These are phyloP conservation scores for Cladorrhinum sp. DNA, from an alignment of 2,329 filamentous ascomycete species.

Conservation along the genomic window DNA sequence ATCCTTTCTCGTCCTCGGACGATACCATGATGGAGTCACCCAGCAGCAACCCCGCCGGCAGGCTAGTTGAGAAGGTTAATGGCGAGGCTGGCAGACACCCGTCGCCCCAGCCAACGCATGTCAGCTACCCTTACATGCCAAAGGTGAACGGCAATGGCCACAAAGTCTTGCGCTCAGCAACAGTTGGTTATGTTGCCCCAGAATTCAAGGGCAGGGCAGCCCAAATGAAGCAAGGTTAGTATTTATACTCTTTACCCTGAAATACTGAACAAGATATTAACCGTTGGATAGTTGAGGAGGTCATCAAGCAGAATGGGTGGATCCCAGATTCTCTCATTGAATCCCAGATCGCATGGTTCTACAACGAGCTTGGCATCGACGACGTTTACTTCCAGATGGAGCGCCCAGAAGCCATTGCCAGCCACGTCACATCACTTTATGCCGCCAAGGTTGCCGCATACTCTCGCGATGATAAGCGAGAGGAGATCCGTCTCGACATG, in stretches of 20 bases:
- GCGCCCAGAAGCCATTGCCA: constrained; percentile 79
- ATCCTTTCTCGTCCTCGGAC: constrained; percentile 31
- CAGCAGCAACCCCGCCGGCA: constrained; percentile 23
- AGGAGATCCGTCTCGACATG: constrained; percentile 95
- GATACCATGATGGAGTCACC: constrained; percentile 33
- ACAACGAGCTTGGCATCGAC: constrained; percentile 94
- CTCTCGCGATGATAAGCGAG: constrained; percentile 85
- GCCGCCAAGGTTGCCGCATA: constrained; percentile 94
- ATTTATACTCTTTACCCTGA: background rate
- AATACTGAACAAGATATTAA: constrained; percentile 8
- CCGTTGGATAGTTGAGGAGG: constrained; percentile 65
- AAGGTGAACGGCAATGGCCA: constrained; percentile 58
- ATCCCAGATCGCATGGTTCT: constrained; percentile 91
- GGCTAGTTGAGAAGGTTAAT: constrained; percentile 31
- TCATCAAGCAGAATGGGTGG: constrained; percentile 76
- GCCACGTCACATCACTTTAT: constrained; percentile 93
- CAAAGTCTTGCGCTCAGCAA: constrained; percentile 78
- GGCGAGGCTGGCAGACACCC: constrained; percentile 59
- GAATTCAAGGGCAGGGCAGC: constrained; percentile 89
- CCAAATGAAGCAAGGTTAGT: constrained; percentile 78
- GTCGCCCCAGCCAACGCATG: constrained; percentile 84
- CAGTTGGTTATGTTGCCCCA: constrained; percentile 90
- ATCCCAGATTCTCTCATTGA: constrained; percentile 82
- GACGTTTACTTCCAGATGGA: constrained; percentile 98
- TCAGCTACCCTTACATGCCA: constrained; percentile 63